Evolutionary conservation across 768 basidiomycete species (phyloP).

Genomic region (Suillus luteus): DNA sequence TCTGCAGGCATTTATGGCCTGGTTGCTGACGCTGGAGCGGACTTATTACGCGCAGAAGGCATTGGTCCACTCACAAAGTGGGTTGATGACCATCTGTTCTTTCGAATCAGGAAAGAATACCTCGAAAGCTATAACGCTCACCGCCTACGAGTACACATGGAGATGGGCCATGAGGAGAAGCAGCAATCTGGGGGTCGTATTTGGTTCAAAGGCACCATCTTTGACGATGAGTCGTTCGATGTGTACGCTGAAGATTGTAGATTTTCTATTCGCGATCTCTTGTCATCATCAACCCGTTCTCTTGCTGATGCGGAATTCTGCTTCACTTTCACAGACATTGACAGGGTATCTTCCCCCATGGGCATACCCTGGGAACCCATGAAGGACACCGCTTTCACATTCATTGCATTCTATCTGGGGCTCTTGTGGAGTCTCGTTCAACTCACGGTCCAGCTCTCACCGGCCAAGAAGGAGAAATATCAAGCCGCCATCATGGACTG

Average conservation of each 20-base stretch:
- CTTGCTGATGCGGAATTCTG: background rate
- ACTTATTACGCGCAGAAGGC: constrained; percentile 27
- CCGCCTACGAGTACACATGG: accelerated
- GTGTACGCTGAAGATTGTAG: constrained; percentile 37
- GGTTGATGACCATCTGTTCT: constrained; percentile 36
- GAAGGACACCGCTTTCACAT: constrained; percentile 31
- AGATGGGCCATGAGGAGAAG: background rate
- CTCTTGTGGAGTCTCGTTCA: constrained; percentile 33
- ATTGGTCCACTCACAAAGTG: constrained; percentile 31
- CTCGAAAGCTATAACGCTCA: constrained; percentile 32
- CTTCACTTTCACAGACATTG: constrained; percentile 34
- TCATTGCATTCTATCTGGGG: constrained; percentile 28
- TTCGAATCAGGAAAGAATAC: constrained; percentile 24
- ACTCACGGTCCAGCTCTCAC: constrained; percentile 25
- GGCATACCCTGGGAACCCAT: constrained; percentile 32
- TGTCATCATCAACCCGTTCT: background rate
- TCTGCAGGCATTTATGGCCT: constrained; percentile 29
- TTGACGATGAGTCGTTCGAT: constrained; percentile 20
- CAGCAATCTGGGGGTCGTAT: constrained; percentile 14
- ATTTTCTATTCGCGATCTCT: constrained; percentile 11
- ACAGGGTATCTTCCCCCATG: constrained; percentile 32
- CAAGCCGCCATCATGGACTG: constrained; percentile 27
- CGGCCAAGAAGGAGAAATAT: constrained; percentile 32
- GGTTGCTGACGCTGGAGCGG: constrained; percentile 29
- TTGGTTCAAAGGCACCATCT: constrained; percentile 29